Conservation (phyloP, 2,329 filamentous ascomycete species). For the Cryphonectria radicalis region DNA sequence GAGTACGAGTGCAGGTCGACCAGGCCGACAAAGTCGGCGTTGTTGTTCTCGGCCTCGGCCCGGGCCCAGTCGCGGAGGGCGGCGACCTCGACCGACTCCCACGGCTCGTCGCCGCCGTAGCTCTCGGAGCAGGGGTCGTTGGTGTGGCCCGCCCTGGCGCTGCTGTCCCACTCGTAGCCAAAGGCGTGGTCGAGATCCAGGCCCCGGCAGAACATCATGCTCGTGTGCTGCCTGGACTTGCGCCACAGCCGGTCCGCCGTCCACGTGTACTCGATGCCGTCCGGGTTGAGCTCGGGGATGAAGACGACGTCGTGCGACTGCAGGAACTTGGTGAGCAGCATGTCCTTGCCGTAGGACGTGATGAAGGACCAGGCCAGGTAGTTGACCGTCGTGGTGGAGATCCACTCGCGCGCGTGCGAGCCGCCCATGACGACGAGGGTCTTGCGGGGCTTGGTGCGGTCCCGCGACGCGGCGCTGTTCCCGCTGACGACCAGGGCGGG, state of each 20-base stretch:
- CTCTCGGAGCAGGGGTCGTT: conserved; percentile 89
- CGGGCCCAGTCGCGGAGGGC: conserved; percentile 80
- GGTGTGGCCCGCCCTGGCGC: conserved; percentile 54
- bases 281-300: conserved; percentile 87
- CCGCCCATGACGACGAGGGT: conserved; percentile 84
- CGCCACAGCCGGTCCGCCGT: conserved; percentile 90
- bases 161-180: conserved; percentile 81
- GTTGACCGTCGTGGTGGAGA: conserved; percentile 87
- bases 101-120: conserved; percentile 81
- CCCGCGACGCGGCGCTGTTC: conserved; percentile 36
- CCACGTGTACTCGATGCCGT: conserved; percentile 95
- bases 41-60: conserved; percentile 73
- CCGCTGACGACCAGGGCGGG: conserved; percentile 75
- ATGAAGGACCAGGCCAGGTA: conserved; percentile 90
- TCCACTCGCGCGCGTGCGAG: conserved; percentile 95
- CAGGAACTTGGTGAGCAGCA: conserved; percentile 74
- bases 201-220: conserved; percentile 80
- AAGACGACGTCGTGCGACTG: conserved; percentile 87
- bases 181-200: conserved; percentile 90
- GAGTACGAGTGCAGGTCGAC: conserved; percentile 94
- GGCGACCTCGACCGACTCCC: conserved; percentile 80
- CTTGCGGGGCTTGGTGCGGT: conserved; percentile 57
- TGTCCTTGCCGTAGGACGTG: conserved; percentile 76
- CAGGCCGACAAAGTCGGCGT: conserved; percentile 79
- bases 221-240: conserved; percentile 87